Conservation (phyloP, 208 protist genomes). For the Crithidia acanthocephali region DNA sequence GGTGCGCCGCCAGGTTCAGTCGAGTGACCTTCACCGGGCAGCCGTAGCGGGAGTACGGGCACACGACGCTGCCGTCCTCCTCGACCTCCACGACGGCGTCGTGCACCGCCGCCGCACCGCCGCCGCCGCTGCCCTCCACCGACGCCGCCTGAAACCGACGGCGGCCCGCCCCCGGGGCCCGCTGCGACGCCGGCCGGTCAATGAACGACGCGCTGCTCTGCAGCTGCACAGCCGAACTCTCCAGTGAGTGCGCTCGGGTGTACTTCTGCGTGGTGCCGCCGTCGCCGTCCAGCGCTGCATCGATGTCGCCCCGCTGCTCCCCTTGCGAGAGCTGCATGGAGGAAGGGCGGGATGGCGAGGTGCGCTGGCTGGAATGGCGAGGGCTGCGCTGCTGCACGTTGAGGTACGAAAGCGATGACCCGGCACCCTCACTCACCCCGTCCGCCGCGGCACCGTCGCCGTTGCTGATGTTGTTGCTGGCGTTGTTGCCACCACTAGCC, state of each 20-base stretch:
- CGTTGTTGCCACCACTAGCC: neutral
- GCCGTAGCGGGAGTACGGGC: constrained; percentile 78
- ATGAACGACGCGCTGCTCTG: constrained; percentile 11
- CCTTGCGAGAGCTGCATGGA: neutral
- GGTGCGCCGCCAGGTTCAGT: constrained; percentile 49
- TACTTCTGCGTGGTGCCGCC: constrained; percentile 29
- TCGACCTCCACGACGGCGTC: neutral
- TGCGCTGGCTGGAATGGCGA: neutral
- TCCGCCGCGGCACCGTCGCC: neutral
- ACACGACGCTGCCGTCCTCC: constrained; percentile 33
- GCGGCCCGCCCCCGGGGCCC: constrained; percentile 13
- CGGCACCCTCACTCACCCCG: neutral
- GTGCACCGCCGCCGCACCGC: neutral
- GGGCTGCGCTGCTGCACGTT: constrained; percentile 2
- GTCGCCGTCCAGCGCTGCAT: neutral
- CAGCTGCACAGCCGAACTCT: constrained; percentile 16
- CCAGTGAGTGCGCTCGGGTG: constrained; percentile 23
- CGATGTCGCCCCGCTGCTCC: neutral
- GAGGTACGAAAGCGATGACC: neutral
- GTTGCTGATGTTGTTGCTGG: neutral
- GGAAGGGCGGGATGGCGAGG: neutral
- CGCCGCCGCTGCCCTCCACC: neutral
- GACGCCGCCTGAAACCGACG: constrained; percentile 9
- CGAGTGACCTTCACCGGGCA: constrained; percentile 57
- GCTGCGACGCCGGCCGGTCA: constrained; percentile 21